Evolutionary conservation across 164 flowering plant species (phyloP).

Genomic region (Vitis rupestris): DNA sequence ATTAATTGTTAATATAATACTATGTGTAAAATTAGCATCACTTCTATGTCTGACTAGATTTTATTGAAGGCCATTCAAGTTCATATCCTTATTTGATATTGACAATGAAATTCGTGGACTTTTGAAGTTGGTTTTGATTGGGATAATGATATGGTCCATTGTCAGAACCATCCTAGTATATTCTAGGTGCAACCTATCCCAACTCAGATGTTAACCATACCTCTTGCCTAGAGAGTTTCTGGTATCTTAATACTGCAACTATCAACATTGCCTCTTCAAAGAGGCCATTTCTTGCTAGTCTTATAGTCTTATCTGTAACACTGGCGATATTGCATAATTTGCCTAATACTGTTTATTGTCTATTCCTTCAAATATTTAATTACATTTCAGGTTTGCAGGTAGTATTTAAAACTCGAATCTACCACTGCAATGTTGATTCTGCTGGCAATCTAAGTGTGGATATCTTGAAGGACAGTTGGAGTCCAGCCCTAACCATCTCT

Average conservation of each 20-base stretch:
- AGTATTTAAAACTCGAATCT: constrained; percentile 84
- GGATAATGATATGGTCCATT: not conserved
- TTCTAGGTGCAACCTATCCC: not conserved
- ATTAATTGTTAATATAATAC: no score
- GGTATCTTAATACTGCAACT: not conserved
- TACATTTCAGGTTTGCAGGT: constrained; percentile 50
- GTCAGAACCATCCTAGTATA: not conserved
- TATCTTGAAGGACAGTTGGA: constrained; percentile 85
- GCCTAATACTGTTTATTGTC: not conserved
- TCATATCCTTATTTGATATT: not conserved
- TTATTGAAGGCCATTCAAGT: not conserved
- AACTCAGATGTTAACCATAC: not conserved
- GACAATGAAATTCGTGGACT: not conserved
- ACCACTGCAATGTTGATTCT: constrained; percentile 90
- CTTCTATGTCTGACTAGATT: no score
- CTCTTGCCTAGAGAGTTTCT: not conserved
- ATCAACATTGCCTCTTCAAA: not conserved
- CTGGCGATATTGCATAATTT: not conserved
- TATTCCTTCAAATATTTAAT: not conserved
- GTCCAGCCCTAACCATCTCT: constrained; percentile 95
- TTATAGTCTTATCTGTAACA: not conserved
- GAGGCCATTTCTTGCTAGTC: not conserved
- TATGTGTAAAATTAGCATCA: no score
- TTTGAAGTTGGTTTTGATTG: not conserved
- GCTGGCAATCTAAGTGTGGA: constrained; percentile 70